phyloP scores from a whole-genome alignment of 192 early-diverging fungal species.

The Linnemannia hyalina region DNA sequence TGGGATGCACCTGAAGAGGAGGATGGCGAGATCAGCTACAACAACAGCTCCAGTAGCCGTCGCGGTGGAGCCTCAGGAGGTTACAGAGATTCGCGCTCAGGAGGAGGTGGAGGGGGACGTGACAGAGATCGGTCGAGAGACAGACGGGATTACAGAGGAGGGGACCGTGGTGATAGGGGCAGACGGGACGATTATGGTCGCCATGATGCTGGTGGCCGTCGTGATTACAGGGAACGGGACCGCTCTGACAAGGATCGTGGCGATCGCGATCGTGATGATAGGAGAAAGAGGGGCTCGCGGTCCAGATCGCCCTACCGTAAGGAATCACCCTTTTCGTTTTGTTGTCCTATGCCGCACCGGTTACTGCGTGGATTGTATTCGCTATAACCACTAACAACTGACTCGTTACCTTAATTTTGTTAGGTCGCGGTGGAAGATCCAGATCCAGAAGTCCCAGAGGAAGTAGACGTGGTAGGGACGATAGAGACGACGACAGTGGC shows the following conservation, averaged over 20 bases:
- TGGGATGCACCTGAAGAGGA: constrained; percentile 58
- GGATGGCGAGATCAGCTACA: constrained; percentile 50
- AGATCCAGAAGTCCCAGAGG: constrained; percentile 45
- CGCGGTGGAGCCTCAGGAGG: constrained; percentile 12
- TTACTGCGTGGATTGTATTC: background rate
- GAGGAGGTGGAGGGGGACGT: constrained; percentile 17
- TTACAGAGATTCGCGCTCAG: background rate
- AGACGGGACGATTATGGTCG: constrained; percentile 11
- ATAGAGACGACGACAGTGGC: constrained; percentile 15
- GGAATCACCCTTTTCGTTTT: background rate
- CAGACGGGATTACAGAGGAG: constrained; percentile 18
- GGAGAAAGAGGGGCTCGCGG: constrained; percentile 29
- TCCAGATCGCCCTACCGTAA: constrained; percentile 46
- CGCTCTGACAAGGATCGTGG: background rate
- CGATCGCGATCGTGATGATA: constrained; percentile 19
- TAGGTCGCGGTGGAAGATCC: constrained; percentile 44
- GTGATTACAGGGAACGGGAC: constrained; percentile 6
- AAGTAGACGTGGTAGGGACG: constrained; percentile 16
- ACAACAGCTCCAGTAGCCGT: background rate
- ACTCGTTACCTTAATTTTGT: background rate
- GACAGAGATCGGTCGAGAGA: constrained; percentile 27
- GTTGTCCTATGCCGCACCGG: background rate
- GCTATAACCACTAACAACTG: background rate
- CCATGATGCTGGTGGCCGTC: background rate
- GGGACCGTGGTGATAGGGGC: constrained; percentile 15